Conservation (phyloP, 2,329 filamentous ascomycete species). For the Helotiales sp. region DNA sequence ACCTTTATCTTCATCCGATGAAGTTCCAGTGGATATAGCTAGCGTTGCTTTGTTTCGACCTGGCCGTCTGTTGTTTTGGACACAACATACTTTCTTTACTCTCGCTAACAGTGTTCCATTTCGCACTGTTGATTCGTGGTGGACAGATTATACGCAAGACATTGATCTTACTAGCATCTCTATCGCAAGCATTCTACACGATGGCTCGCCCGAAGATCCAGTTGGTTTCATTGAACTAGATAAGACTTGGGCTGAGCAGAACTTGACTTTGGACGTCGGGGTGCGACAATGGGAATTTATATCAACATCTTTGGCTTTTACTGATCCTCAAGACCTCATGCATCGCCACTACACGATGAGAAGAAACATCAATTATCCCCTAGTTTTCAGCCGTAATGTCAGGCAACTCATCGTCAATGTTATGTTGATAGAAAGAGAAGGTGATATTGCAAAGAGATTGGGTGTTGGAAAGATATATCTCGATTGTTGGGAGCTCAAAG, state of each 20-base stretch:
- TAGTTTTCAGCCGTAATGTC: slow-evolving; percentile 1
- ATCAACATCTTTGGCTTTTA: slow-evolving; percentile 1
- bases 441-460: slow-evolving; percentile 1
- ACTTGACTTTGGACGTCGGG: neutral
- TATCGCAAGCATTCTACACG: slow-evolving; percentile 7
- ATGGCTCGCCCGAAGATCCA: neutral
- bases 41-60: neutral
- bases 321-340: slow-evolving; percentile 7
- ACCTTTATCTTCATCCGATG: neutral
- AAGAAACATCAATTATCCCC: neutral
- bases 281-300: slow-evolving; percentile 4
- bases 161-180: neutral
- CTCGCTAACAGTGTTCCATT: slow-evolving; percentile 9
- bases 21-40: neutral
- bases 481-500: slow-evolving; percentile 3
- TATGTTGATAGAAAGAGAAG: neutral
- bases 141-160: slow-evolving; percentile 11
- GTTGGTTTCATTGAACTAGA: slow-evolving; percentile 11
- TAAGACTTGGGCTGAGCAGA: slow-evolving; percentile 5
- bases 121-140: slow-evolving; percentile 3
- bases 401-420: slow-evolving; percentile 6
- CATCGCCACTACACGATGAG: slow-evolving; percentile 6
- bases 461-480: slow-evolving; percentile 9
- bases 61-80: slow-evolving; percentile 1
- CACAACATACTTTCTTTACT: neutral